Conservation (phyloP, 2,329 filamentous ascomycete genomes). For the Fusarium kyushuense region DNA sequence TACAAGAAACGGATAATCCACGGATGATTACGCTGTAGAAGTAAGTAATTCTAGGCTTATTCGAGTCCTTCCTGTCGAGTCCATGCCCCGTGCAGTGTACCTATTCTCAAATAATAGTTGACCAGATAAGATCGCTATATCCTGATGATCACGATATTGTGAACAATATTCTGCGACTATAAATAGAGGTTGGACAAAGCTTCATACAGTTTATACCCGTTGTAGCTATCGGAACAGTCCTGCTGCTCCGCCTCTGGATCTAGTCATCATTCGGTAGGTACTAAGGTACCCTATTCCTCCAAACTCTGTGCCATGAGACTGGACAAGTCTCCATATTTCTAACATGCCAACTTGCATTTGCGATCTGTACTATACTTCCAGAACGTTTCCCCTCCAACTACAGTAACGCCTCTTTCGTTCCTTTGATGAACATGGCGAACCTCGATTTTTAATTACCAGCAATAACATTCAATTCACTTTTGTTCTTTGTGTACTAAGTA, state of each 20-base stretch:
- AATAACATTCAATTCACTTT: constrained; percentile 37
- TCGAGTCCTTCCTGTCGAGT: not conserved
- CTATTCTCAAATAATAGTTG: constrained; percentile 2
- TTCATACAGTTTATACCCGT: not conserved
- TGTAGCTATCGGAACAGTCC: not conserved
- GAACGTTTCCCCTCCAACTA: constrained; percentile 42
- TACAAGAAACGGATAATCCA: constrained; percentile 34
- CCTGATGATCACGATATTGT: not conserved
- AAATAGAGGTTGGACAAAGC: not conserved
- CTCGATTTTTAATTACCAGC: constrained; percentile 30
- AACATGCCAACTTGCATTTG: constrained; percentile 50
- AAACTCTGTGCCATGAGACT: not conserved
- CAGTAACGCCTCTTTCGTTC: constrained; percentile 32
- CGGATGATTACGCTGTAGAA: constrained; percentile 3
- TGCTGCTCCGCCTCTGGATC: not conserved
- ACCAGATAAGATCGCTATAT: not conserved
- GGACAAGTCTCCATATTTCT: constrained; percentile 35
- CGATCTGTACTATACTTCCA: constrained; percentile 47
- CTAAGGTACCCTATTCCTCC: constrained; percentile 15
- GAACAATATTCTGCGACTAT: not conserved
- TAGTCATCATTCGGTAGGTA: constrained; percentile 2
- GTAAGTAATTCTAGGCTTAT: not conserved
- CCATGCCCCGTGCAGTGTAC: constrained; percentile 2
- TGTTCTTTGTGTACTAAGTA: constrained; percentile 47
- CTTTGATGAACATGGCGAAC: constrained; percentile 41